These are phyloP conservation scores for Astrephomene gubernaculifera DNA, from an alignment of 139 green algal genomes.

Conservation along the genomic window DNA sequence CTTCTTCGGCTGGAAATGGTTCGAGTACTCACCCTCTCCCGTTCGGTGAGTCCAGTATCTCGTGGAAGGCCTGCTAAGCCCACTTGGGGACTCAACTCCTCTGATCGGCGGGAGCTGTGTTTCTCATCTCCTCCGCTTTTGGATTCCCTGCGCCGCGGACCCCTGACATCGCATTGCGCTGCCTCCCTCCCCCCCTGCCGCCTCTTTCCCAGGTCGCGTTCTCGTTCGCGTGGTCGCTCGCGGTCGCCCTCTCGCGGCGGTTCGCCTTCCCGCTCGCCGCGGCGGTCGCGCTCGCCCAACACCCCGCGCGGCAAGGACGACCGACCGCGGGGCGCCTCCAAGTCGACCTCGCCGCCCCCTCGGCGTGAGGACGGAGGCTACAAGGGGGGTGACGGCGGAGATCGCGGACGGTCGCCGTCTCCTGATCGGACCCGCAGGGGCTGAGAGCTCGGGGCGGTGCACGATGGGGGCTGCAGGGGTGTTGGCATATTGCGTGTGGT, in stretches of 20 bases:
- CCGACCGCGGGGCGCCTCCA: constrained; percentile 7
- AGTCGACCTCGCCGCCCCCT: background rate
- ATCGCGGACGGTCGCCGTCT: background rate
- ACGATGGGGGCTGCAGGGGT: too few relatives aligned
- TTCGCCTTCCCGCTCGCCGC: constrained; percentile 20
- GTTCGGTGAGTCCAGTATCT: background rate
- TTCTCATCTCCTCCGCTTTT: background rate
- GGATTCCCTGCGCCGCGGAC: too few relatives aligned
- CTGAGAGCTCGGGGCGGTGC: background rate
- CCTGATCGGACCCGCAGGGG: background rate
- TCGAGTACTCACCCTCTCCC: constrained; percentile 46
- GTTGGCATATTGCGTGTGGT: too few relatives aligned
- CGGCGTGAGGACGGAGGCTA: background rate
- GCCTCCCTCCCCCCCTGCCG: too few relatives aligned
- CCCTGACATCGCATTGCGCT: too few relatives aligned
- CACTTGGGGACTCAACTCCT: too few relatives aligned
- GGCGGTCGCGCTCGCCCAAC: constrained; percentile 2
- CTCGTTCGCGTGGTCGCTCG: background rate
- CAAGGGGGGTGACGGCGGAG: background rate
- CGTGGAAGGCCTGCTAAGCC: too few relatives aligned
- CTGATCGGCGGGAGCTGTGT: too few relatives aligned
- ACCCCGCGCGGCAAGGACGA: constrained; percentile 47
- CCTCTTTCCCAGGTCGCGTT: background rate
- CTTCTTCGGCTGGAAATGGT: constrained; percentile 75
- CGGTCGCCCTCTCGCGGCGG: background rate